Evolutionary conservation across 2,329 filamentous ascomycete species (phyloP).

Genomic region (Claviceps maximensis): DNA sequence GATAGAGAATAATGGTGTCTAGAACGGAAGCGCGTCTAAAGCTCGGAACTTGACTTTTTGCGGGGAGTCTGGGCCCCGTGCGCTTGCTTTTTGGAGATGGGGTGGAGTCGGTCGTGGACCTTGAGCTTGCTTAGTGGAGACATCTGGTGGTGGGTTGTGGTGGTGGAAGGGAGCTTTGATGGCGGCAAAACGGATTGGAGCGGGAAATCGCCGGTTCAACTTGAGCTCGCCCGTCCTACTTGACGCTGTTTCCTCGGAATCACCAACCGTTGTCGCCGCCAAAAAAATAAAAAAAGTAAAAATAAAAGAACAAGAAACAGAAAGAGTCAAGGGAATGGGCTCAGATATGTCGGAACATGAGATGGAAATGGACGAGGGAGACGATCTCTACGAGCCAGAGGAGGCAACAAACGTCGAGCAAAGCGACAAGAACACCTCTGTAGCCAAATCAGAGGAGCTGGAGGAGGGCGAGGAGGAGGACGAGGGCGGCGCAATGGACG

Average conservation of each 20-base stretch:
- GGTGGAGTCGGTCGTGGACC: neutral
- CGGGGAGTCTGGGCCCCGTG: neutral
- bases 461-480: conserved; percentile 54
- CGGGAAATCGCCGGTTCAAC: conserved; percentile 18
- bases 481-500: conserved; percentile 46
- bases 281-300: neutral
- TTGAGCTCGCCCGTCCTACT: conserved; percentile 6
- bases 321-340: conserved; percentile 1
- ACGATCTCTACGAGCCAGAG: conserved; percentile 53
- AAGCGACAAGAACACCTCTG: conserved; percentile 16
- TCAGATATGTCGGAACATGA: conserved; percentile 13
- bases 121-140: neutral
- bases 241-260: neutral
- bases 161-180: neutral
- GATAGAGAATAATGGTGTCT: neutral
- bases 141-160: too few relatives aligned
- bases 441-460: conserved; percentile 36
- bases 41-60: conserved; percentile 4
- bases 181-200: neutral
- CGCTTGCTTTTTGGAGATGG: too few relatives aligned
- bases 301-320: neutral
- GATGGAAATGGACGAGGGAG: conserved; percentile 57
- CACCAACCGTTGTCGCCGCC: neutral
- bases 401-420: conserved; percentile 33
- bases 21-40: conserved; percentile 1